Evolutionary conservation across 2,329 filamentous ascomycete genomes (phyloP), one percentile per base, ranked within the genome.

Genomic region (Fusarium begoniae): DNA sequence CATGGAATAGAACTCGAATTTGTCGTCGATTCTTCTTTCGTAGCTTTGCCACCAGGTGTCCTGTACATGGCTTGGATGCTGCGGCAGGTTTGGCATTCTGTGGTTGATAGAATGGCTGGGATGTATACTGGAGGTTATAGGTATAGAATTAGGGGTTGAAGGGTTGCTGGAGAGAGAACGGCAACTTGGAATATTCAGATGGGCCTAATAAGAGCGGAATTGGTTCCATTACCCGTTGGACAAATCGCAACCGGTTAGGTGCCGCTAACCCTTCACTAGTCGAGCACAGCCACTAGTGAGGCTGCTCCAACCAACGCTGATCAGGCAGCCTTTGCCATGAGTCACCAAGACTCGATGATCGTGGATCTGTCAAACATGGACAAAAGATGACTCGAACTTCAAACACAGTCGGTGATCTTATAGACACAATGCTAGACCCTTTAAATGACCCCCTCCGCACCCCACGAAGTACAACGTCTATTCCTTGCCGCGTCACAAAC

Each of bases 221-320:
- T 26, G 24, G 12, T 26, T 45, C 17, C 43, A 45, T 4, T 26
- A 13, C 43, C 11, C 17, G 6, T 45, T 24, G 13, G 15, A 13
- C 43, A 26, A 20, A 8, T 24, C n/a, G 8, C n/a, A 4, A 26
- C 18, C 14, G 8, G 11, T 9, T 41, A 2, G 41, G 14, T 43
- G 40, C 40, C 40, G 41, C 41, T 43, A 43, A 3, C n/a, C 41
- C 41, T 43, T 24, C 6, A 43, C 22, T 45, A 45, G 43, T 26
- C 17, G 11, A 45, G 43, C 12, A 45, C 12, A 26, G 43, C 43
- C 43, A 26, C 24, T 26, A 24, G 5, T 45, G 26, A 45, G 24
- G 12, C 44, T 26, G 20, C 5, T 45, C 24, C 14, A n/a, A n/a
- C 0, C 9, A 6, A n/a, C n/a, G 12, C 4, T 6, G 3, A 26